A percentile compares a stretch with the other conserved stretches of the same genome.
These are phyloP conservation scores for Flaveria robusta DNA, from an alignment of 129 eudicot species.

Conservation along the genomic window DNA sequence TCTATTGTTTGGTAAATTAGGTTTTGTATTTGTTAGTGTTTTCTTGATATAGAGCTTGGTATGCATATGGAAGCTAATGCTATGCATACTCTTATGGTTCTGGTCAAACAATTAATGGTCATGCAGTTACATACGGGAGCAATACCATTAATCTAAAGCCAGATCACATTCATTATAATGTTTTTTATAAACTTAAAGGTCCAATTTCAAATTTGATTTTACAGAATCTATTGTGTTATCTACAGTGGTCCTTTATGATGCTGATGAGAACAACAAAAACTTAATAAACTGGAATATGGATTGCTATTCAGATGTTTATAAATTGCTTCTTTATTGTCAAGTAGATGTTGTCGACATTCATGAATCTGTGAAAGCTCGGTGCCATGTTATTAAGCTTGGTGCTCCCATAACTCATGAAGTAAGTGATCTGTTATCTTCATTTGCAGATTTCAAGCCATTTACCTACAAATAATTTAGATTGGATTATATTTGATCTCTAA, in stretches of 20 bases:
- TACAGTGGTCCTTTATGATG: constrained; percentile 83
- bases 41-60: constrained; percentile 74
- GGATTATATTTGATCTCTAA: too few species aligned
- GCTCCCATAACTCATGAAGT: constrained; percentile 75
- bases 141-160: constrained; percentile 60
- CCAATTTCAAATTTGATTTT: constrained; percentile 7
- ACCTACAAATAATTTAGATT: too few species aligned
- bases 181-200: constrained; percentile 17
- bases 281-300: constrained; percentile 88
- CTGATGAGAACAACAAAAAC: constrained; percentile 73
- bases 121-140: constrained; percentile 59
- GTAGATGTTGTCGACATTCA: constrained; percentile 62
- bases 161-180: constrained; percentile 29
- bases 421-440: too few species aligned
- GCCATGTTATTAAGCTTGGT: constrained; percentile 62
- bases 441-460: too few species aligned
- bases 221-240: not conserved
- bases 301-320: constrained; percentile 78
- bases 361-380: constrained; percentile 62
- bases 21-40: too few species aligned
- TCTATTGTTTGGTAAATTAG: too few species aligned
- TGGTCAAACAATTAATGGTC: constrained; percentile 66
- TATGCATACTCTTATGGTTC: constrained; percentile 68
- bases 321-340: constrained; percentile 69
- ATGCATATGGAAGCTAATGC: constrained; percentile 64